These are phyloP conservation scores for Triglochin maritima DNA, from an alignment of 106 monocot genomes.

Conservation along the genomic window DNA sequence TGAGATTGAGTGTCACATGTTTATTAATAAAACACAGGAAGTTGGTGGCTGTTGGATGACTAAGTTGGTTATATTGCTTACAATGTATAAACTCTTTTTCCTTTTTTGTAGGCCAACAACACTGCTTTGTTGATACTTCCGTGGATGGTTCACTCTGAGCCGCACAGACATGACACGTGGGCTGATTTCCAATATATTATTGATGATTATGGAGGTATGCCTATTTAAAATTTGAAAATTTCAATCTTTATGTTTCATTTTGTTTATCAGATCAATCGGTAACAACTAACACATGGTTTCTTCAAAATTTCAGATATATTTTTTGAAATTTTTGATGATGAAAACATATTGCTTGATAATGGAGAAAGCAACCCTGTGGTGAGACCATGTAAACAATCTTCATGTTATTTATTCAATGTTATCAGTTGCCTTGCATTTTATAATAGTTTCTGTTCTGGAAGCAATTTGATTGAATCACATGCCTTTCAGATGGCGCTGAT, in stretches of 20 bases:
- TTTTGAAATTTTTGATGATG: conserved; percentile 61
- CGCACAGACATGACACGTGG: conserved; percentile 63
- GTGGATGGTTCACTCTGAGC: conserved; percentile 54
- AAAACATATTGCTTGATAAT: conserved; percentile 54
- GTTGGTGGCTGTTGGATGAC: too few relatives aligned
- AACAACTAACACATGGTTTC: neutral
- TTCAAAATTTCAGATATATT: conserved; percentile 51
- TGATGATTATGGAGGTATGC: conserved; percentile 76
- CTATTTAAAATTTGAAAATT: neutral
- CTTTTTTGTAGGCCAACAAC: conserved; percentile 40
- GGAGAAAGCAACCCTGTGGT: conserved; percentile 59
- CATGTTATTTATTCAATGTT: neutral
- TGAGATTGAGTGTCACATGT: too few relatives aligned
- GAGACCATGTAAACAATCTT: conserved; percentile 7
- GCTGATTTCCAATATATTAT: conserved; percentile 57
- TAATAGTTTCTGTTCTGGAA: neutral
- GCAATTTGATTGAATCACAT: neutral
- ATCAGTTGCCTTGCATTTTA: too few relatives aligned
- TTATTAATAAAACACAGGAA: too few relatives aligned
- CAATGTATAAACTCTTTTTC: neutral
- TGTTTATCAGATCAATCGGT: neutral
- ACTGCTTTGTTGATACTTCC: conserved; percentile 71
- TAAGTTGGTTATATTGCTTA: too few relatives aligned
- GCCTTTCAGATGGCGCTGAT: conserved; percentile 48
- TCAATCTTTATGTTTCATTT: neutral